These are phyloP conservation scores for Neurospora sp. DNA, from an alignment of 495 filamentous ascomycete species.

Conservation along the genomic window DNA sequence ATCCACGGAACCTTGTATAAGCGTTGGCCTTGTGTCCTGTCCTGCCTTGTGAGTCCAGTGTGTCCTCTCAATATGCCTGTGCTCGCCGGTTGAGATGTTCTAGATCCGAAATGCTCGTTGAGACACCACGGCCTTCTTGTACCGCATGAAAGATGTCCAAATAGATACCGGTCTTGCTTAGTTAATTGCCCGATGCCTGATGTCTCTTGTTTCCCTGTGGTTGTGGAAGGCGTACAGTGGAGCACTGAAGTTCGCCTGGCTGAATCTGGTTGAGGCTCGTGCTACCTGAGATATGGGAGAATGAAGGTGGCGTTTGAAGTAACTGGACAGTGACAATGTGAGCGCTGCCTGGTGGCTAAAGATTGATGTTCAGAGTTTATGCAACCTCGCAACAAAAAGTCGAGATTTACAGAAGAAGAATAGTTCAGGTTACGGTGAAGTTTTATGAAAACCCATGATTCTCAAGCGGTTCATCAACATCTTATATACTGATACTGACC, in stretches of 20 bases:
- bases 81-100: not conserved
- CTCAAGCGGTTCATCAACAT: not conserved
- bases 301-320: not conserved
- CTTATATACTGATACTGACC: constrained; percentile 3
- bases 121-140: not conserved
- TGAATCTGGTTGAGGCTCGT: constrained; percentile 14
- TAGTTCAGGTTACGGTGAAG: not conserved
- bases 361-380: constrained; percentile 1
- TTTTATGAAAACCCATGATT: not conserved
- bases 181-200: not conserved
- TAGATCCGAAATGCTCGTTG: not conserved
- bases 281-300: constrained; percentile 3
- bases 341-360: not conserved
- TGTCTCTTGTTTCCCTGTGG: not conserved
- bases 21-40: not conserved
- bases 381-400: not conserved
- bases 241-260: not conserved
- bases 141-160: not conserved
- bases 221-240: not conserved
- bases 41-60: not conserved
- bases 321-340: not conserved
- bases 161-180: not conserved
- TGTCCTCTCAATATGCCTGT: not conserved
- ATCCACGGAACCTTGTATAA: not conserved
- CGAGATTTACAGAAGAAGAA: not conserved